Conservation (phyloP, 1,284 basidiomycete genomes). For the Fomes fomentarius region DNA sequence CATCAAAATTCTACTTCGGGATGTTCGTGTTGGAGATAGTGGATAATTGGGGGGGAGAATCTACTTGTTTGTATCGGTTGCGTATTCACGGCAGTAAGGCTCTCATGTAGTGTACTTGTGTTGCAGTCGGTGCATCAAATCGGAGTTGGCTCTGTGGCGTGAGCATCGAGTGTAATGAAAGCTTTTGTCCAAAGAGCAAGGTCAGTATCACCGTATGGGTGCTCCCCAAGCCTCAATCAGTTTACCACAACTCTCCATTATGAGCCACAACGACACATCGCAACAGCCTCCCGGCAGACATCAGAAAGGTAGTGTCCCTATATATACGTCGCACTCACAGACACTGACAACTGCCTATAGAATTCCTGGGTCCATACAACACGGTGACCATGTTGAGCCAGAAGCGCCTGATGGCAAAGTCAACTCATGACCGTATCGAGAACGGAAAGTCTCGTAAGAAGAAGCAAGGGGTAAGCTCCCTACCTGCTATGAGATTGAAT, state of each 20-base stretch:
- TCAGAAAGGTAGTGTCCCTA: no score
- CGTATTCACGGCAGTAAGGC: background rate
- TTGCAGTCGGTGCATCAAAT: no score
- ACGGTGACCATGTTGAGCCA: background rate
- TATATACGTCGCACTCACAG: background rate
- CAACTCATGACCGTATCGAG: background rate
- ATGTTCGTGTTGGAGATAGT: background rate
- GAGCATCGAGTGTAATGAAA: no score
- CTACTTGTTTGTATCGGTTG: background rate
- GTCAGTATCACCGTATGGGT: no score
- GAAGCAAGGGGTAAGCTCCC: background rate
- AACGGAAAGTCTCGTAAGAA: background rate
- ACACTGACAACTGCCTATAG: background rate
- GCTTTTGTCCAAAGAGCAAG: no score
- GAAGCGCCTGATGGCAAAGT: background rate
- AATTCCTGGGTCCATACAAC: background rate
- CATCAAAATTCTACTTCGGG: background rate
- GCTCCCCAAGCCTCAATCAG: no score
- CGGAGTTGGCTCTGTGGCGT: no score
- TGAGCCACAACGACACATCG: no score
- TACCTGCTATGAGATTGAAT: background rate
- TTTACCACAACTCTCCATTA: no score
- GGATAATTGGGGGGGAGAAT: background rate
- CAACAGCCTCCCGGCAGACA: no score
- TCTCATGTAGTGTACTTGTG: no score